A percentile compares a stretch with the other conserved stretches of the same genome.
Evolutionary conservation across 2,329 filamentous ascomycete genomes (phyloP).

Genomic region (Diplocarpon rosae): DNA sequence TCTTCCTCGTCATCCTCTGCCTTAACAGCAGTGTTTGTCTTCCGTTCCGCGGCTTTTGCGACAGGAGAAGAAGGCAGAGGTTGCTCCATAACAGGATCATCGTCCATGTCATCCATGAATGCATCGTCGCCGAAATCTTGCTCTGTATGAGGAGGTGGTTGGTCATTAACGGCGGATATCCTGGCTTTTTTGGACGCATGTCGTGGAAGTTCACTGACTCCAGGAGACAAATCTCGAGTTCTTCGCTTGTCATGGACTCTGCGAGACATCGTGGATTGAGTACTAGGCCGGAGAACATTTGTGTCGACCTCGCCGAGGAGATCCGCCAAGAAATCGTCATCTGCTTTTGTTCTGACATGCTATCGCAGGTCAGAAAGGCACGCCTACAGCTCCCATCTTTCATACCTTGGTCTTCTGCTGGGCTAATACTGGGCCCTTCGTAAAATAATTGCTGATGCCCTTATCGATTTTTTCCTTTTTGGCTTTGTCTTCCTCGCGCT

Average conservation of each 20-base stretch:
- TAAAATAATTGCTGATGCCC: constrained; percentile 92
- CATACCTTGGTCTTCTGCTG: constrained; percentile 73
- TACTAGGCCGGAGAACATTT: constrained; percentile 54
- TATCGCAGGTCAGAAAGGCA: constrained; percentile 29
- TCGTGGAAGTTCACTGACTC: constrained; percentile 39
- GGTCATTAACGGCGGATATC: constrained; percentile 37
- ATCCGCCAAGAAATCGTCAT: constrained; percentile 76
- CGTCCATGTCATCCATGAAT: constrained; percentile 45
- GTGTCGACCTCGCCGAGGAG: constrained; percentile 81
- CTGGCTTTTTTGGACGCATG: constrained; percentile 47
- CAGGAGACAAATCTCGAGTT: constrained; percentile 69
- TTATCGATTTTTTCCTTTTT: constrained; percentile 80
- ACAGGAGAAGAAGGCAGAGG: constrained; percentile 79
- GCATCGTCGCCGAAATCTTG: constrained; percentile 46
- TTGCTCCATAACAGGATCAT: constrained; percentile 71
- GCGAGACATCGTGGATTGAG: constrained; percentile 51
- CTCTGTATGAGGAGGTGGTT: constrained; percentile 35
- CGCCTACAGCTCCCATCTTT: neutral
- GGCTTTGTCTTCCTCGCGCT: constrained; percentile 76
- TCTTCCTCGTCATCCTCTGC: constrained; percentile 60
- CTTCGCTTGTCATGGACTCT: constrained; percentile 69
- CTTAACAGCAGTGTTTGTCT: constrained; percentile 45
- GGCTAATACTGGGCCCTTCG: constrained; percentile 53
- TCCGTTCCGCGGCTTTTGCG: constrained; percentile 65
- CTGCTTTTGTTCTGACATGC: constrained; percentile 72